Percentiles rank a stretch among this genome's conserved stretches.
Conservation (phyloP, 1,284 basidiomycete species). For the Sphagnurus paluster region DNA sequence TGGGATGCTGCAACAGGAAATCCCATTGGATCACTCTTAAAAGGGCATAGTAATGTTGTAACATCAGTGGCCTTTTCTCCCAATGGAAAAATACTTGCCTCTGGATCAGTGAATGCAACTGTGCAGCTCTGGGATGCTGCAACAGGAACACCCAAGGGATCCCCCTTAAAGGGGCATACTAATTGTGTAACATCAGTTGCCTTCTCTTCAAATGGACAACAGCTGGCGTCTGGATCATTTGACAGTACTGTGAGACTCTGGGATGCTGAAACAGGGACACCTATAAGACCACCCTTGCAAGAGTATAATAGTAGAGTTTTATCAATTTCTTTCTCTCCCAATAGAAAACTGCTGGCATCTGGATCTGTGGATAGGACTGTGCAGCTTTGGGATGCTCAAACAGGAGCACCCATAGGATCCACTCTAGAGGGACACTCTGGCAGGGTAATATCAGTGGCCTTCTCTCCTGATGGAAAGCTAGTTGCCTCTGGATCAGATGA, state of each 20-base stretch:
- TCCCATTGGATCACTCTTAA: neutral
- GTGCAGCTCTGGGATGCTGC: slow-evolving; percentile 1
- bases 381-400: neutral
- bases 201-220: neutral
- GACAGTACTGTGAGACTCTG: slow-evolving; percentile 1
- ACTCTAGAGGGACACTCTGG: neutral
- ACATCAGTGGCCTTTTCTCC: neutral
- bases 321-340: slow-evolving; percentile 1
- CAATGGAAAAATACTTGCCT: neutral
- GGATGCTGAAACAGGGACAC: neutral
- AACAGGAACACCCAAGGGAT: neutral
- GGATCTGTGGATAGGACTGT: neutral
- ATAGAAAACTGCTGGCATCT: neutral
- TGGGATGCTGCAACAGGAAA: neutral
- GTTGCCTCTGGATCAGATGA: neutral
- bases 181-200: neutral
- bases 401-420: neutral
- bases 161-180: neutral
- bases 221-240: neutral
- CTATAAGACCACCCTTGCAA: neutral
- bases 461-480: neutral
- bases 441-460: neutral
- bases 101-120: neutral
- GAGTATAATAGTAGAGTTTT: neutral
- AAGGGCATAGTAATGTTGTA: neutral